Base-by-base conservation (phyloP, 345 rosid genomes). In the Melaleuca quinquenervia region DNA sequence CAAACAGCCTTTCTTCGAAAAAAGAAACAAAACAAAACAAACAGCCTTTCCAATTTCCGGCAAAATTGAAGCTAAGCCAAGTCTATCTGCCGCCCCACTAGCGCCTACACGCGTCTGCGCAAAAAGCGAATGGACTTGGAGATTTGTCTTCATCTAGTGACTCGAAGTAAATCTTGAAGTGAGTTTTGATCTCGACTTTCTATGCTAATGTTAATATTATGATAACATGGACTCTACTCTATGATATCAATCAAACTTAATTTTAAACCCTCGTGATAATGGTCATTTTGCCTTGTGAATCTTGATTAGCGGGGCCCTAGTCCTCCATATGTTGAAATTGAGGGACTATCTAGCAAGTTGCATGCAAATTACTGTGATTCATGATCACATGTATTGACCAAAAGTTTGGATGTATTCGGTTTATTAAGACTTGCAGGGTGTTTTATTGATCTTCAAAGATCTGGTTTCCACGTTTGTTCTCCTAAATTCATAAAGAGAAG, bases 401-500 rank as follows among this genome's bases (percentile, higher is more conserved):
- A 70, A 32, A 2, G 7, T 16, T 0, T 18, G 0, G 11, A 32
- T 2, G 16, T 70, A 16, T 32, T 2, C 0, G 1, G 11, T 18
- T 1, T 5, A 3, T 70, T 41, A 41, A 6, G 24, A 6, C 24
- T 32, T 16, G 24, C 18, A 2, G 24, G 55, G 24, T 20, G 55
- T 52, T 52, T 7, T 22, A 20, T 18, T 18, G 55, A 52, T 52
- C 3, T 52, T 52, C 22, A 52, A 52, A 52, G 18, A 52, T 8
- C 8, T 18, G 55, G 24, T 52, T 20, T 52, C 7, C 9, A 0
- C 3, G 24, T 8, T 22, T 3, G 8, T 52, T 22, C 55, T 52
- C 55, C 10, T 7, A 20, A 52, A 18, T 52, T 52, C 55, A 7
- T 9, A 52, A 52, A 20, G 55, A 20, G 20, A 52, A 52, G 20